Base-by-base conservation (phyloP, 768 basidiomycete genomes). In the Leccinum truebloodii region DNA sequence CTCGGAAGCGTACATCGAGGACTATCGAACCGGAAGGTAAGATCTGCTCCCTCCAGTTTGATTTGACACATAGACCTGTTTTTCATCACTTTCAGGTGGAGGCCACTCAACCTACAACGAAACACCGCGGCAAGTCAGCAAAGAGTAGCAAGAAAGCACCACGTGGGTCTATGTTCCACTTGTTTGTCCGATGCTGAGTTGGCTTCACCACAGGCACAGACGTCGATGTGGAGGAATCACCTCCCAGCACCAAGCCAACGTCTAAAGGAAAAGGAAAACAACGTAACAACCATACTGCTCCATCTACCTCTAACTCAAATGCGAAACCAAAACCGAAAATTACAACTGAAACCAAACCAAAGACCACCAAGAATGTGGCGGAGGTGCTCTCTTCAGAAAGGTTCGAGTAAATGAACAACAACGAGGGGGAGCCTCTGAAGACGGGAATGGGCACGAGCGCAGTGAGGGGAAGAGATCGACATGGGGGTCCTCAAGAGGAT, bases 221-320 rank as follows among this genome's bases (percentile, higher is more conserved):
- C 34, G 12, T 48, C 3, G 63, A 62, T 13, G n/a, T 52, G 7
- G 63, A 60, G 26, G 52, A 49, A 35, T 58, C 44, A 13, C 54
- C 18, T 24, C 32, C 48, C 28, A 51, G 35, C 13, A 12, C 44
- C 35, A 61, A 59, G 50, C 26, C 59, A 32, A 41, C 48, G 1
- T 56, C 59, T n/a, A 69, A 69, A 52, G 24, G 53, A 39, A 64
- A 59, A n/a, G 50, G 53, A 2, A 66, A 53, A 55, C 60, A n/a
- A 35, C 39, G 16, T 14, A 48, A 22, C 12, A 12, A 50, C 39
- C 26, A 18, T 34, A 12, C 51, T 50, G 32, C 30, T 30, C 30
- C 30, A 30, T 30, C 30, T 30, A 30, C 30, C 30, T 30, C 8
- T 30, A 0, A 30, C 8, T 30, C 8, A 30, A 30, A 9, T 30